Conservation (phyloP, 805 yeast species). For the Ogataea minuta region DNA sequence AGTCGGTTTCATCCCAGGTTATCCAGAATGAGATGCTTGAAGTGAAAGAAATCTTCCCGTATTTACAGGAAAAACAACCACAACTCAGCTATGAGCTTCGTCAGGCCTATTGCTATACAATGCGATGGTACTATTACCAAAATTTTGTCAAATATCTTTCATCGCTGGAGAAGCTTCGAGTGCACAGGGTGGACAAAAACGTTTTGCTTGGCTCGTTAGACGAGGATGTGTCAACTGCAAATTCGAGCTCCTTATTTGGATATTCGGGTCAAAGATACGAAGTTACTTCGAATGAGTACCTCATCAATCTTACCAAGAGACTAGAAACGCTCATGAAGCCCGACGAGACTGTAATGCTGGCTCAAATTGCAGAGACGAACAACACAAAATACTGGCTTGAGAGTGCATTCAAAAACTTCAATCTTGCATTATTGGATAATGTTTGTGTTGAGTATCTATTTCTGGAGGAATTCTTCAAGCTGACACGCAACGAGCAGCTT, state of each 20-base stretch:
- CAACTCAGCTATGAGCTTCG: slow-evolving; percentile 69
- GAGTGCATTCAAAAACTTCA: slow-evolving; percentile 68
- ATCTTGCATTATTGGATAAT: slow-evolving; percentile 72
- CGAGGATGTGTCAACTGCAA: slow-evolving; percentile 17
- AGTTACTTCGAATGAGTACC: slow-evolving; percentile 49
- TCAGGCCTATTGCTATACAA: slow-evolving; percentile 81
- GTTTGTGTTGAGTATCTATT: slow-evolving; percentile 74
- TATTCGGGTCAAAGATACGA: slow-evolving; percentile 8
- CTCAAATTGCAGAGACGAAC: slow-evolving; percentile 81
- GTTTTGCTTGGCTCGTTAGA: slow-evolving; percentile 24
- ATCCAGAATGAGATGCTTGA: slow-evolving; percentile 65
- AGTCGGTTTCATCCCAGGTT: slow-evolving; percentile 66
- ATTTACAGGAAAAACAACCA: slow-evolving; percentile 52
- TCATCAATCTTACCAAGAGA: slow-evolving; percentile 56
- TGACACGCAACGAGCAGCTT: slow-evolving; percentile 45
- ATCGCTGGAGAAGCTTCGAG: slow-evolving; percentile 62
- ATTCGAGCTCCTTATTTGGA: slow-evolving; percentile 17
- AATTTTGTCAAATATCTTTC: slow-evolving; percentile 75
- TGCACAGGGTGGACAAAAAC: slow-evolving; percentile 52
- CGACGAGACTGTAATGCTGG: slow-evolving; percentile 67
- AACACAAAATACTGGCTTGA: slow-evolving; percentile 65
- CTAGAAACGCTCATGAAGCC: slow-evolving; percentile 49
- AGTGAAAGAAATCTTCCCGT: slow-evolving; percentile 60
- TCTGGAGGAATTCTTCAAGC: slow-evolving; percentile 64
- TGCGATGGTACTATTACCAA: slow-evolving; percentile 88